Evolutionary conservation across 2,329 filamentous ascomycete genomes (phyloP).

Genomic region (Celoporthe dispersa): DNA sequence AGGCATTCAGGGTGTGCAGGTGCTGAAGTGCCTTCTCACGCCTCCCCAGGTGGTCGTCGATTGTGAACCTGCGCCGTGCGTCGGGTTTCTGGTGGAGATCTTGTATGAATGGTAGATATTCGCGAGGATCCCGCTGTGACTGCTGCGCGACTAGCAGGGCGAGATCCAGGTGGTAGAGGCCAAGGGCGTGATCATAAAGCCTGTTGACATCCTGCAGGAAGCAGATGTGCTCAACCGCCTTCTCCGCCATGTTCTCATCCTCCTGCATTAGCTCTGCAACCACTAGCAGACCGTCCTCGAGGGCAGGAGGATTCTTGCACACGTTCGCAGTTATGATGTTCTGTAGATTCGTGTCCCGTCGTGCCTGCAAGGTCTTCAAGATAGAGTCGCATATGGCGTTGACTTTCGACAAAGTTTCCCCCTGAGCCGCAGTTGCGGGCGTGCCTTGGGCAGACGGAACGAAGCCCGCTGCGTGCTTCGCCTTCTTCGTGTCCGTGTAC

Average conservation of each 20-base stretch:
- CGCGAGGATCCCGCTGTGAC: constrained; percentile 90
- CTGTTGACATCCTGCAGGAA: constrained; percentile 94
- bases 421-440: constrained; percentile 9
- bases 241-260: constrained; percentile 75
- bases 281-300: constrained; percentile 81
- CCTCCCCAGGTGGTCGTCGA: constrained; percentile 85
- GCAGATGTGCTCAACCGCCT: constrained; percentile 94
- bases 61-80: constrained; percentile 75
- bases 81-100: constrained; percentile 76
- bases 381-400: constrained; percentile 90
- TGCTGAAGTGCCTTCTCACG: constrained; percentile 77
- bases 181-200: constrained; percentile 87
- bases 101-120: constrained; percentile 95
- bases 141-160: constrained; percentile 91
- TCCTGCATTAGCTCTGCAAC: constrained; percentile 75
- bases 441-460: constrained; percentile 8
- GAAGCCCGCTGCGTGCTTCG: constrained; percentile 16
- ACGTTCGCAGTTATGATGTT: constrained; percentile 95
- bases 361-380: constrained; percentile 66
- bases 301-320: constrained; percentile 88
- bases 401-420: constrained; percentile 62
- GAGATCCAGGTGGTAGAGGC: constrained; percentile 89
- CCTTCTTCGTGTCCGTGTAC: constrained; percentile 82
- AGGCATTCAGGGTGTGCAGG: constrained; percentile 72
- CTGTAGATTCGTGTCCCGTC: constrained; percentile 71